Percentiles rank a stretch among this genome's conserved stretches.
Conservation (phyloP, 768 basidiomycete genomes). For the Candolleomyces efflorescens region DNA sequence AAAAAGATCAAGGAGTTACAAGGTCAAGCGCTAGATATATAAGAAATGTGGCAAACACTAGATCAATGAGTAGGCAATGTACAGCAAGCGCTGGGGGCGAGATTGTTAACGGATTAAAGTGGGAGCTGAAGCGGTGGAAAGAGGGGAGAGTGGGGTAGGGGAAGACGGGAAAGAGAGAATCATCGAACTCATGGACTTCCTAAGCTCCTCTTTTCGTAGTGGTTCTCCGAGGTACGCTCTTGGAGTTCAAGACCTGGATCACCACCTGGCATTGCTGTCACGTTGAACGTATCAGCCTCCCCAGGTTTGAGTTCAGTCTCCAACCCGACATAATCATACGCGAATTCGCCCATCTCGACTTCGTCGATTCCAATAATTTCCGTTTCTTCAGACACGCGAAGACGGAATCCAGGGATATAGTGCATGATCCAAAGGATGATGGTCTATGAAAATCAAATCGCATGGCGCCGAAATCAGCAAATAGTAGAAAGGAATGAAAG, state of each 20-base stretch:
- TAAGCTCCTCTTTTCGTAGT: too few relatives aligned
- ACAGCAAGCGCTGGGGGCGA: too few relatives aligned
- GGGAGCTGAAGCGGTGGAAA: too few relatives aligned
- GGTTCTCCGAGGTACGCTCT: neutral
- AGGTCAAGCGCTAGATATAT: neutral
- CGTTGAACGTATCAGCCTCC: neutral
- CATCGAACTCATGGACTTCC: too few relatives aligned
- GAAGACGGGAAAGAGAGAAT: too few relatives aligned
- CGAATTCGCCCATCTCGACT: conserved; percentile 85
- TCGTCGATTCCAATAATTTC: conserved; percentile 89
- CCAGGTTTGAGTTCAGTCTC: conserved; percentile 39
- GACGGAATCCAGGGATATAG: conserved; percentile 71
- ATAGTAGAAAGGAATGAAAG: too few relatives aligned
- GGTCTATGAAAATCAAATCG: conserved; percentile 36
- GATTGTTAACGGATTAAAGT: too few relatives aligned
- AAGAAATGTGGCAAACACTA: neutral
- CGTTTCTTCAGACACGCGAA: conserved; percentile 61
- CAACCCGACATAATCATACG: conserved; percentile 82
- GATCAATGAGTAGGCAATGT: too few relatives aligned
- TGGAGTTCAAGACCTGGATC: neutral
- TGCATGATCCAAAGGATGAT: conserved; percentile 88
- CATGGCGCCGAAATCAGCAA: too few relatives aligned
- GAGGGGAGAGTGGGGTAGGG: too few relatives aligned
- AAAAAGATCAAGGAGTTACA: neutral
- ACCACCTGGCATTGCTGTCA: conserved; percentile 18